Percentiles rank a stretch among this genome's conserved stretches.
Evolutionary conservation across 192 early-diverging fungal genomes (phyloP).

Genomic region (Mortierella claussenii): DNA sequence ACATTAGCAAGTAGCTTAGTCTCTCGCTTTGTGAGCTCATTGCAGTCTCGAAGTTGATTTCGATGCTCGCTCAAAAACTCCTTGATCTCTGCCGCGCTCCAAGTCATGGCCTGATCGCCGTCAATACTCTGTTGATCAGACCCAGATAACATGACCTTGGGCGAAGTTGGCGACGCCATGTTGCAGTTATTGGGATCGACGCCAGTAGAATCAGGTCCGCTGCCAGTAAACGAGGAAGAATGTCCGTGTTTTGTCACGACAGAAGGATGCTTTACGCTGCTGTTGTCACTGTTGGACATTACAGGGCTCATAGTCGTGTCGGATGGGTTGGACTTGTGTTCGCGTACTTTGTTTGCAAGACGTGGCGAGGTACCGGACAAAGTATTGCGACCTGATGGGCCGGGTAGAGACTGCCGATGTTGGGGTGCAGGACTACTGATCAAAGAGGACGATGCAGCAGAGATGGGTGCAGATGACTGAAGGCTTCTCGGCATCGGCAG

Average conservation of each 20-base stretch:
- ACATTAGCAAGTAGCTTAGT: conserved; percentile 72
- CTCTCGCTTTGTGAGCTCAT: conserved; percentile 72
- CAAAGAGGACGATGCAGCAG: too few species aligned
- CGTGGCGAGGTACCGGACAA: conserved; percentile 20
- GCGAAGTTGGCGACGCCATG: conserved; percentile 31
- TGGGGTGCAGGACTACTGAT: conserved; percentile 10
- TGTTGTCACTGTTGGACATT: conserved; percentile 23
- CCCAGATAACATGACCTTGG: conserved; percentile 1
- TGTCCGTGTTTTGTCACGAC: conserved; percentile 31
- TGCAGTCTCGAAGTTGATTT: conserved; percentile 69
- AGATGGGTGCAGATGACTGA: conserved; percentile 6
- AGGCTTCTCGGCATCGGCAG: conserved; percentile 40
- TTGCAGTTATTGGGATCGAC: neutral
- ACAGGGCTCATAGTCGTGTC: conserved; percentile 14
- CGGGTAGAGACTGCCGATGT: conserved; percentile 19
- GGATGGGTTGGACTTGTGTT: conserved; percentile 13
- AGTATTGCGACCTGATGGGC: conserved; percentile 14
- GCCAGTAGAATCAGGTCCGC: conserved; percentile 1
- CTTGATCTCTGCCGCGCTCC: conserved; percentile 57
- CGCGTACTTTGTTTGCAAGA: conserved; percentile 11
- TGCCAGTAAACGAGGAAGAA: conserved; percentile 3
- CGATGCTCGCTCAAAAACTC: conserved; percentile 72
- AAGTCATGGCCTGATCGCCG: neutral
- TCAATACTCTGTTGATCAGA: neutral
- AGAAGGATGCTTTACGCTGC: conserved; percentile 20